Base-by-base conservation (phyloP, 306 rosid species). In the Prunus mume region DNA sequence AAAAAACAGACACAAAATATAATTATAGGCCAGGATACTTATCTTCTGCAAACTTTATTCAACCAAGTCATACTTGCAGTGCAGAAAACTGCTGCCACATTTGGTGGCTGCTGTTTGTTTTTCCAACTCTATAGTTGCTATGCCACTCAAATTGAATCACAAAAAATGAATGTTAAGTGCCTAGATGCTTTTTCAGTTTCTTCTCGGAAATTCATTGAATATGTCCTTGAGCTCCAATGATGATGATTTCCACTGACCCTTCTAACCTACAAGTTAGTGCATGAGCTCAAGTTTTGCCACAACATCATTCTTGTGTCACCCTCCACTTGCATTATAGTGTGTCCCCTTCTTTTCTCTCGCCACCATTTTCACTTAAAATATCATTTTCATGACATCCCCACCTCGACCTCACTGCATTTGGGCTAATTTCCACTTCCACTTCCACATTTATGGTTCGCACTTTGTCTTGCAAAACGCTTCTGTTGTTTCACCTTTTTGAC, bases 181-280 rank as follows among this genome's bases (percentile, higher is more conserved):
- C 75, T 27, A n/a, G 12, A 61, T 47, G 54, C 67, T 45, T 69
- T 57, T 66, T 12, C 12, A 52, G 74, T 74, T 74, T 82, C 79
- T 77, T 43, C 43, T 62, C 45, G 20, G 51, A 75, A 62, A 71
- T 55, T 63, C 87, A 38, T 74, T 65, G 79, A 71, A 78, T 80
- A 49, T 5, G 41, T 78, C 32, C 76, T 45, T 3, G 41, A 57
- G 77, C 79, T 76, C 65, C 80, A 79, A 84, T 86, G 75, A 71
- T 86, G 77, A 68, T 75, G 82, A 79, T 81, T 81, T 78, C 90
- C 96, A 87, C 92, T 78, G 78, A 2, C 69, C 38, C 38, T 87
- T 34, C 1, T 71, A 80, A 83, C 91, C 76, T 76, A 60, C 9
- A 22, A 74, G 69, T 74, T 62, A 52, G 83, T 83, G 82, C 77